Percentiles rank a stretch among this genome's conserved stretches.
phyloP scores from a whole-genome alignment of 768 basidiomycete genomes.

The Leccinum fibrillosum region DNA sequence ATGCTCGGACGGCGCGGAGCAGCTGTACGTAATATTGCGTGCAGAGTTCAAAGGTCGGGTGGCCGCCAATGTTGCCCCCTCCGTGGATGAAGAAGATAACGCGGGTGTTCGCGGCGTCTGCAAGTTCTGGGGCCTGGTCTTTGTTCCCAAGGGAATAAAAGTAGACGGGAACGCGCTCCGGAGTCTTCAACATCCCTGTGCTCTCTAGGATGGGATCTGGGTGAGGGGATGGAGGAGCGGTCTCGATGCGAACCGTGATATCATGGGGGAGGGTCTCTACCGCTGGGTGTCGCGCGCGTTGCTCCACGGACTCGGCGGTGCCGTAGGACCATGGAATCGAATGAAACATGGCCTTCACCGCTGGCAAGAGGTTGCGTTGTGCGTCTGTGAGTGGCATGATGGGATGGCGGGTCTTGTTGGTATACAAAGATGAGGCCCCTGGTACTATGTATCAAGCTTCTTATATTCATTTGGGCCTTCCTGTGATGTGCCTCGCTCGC shows the following conservation, averaged over 20 bases:
- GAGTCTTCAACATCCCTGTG: slow-evolving; percentile 1
- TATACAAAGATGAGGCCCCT: not conserved
- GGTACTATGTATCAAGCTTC: not conserved
- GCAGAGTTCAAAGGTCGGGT: slow-evolving; percentile 10
- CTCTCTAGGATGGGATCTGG: slow-evolving; percentile 1
- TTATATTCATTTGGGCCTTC: not conserved
- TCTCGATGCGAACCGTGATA: slow-evolving; percentile 12
- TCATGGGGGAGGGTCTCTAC: slow-evolving; percentile 8
- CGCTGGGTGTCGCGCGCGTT: slow-evolving; percentile 7
- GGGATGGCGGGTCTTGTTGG: not conserved
- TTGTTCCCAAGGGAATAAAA: slow-evolving; percentile 12
- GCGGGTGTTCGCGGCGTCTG: not conserved
- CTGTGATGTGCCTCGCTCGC: not conserved
- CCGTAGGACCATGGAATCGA: not conserved
- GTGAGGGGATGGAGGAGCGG: slow-evolving; percentile 10
- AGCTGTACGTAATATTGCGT: slow-evolving; percentile 4
- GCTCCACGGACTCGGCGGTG: slow-evolving; percentile 7
- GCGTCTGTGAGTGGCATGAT: slow-evolving; percentile 15
- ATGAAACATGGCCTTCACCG: not conserved
- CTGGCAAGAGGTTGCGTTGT: slow-evolving; percentile 9
- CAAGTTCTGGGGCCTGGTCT: fast-evolving
- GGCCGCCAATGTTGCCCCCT: slow-evolving; percentile 18
- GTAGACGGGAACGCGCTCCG: slow-evolving; percentile 21
- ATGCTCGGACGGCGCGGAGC: slow-evolving; percentile 8
- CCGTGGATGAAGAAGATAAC: slow-evolving; percentile 27